phyloP scores from a whole-genome alignment of 129 eudicot genomes.

The Solidago caesia region DNA sequence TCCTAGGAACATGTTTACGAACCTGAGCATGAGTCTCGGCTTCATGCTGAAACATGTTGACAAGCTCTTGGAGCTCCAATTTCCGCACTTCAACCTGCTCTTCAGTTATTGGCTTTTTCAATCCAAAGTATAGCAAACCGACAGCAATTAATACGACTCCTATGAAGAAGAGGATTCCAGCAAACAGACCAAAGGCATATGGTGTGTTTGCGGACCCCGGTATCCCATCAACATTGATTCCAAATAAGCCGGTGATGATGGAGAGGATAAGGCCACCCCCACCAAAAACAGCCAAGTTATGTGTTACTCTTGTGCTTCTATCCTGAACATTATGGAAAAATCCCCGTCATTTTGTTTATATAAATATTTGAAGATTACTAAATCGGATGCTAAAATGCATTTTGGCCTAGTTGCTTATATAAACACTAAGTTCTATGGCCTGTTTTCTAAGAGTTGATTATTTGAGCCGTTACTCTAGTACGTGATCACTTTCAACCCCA shows the following conservation, averaged over 20 bases:
- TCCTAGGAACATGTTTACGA: conserved; percentile 59
- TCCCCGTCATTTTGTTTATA: conserved; percentile 1
- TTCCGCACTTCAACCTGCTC: conserved; percentile 80
- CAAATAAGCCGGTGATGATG: conserved; percentile 85
- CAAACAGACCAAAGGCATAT: conserved; percentile 77
- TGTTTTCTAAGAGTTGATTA: not conserved
- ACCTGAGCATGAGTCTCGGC: conserved; percentile 98
- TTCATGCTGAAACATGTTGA: conserved; percentile 87
- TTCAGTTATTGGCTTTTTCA: conserved; percentile 70
- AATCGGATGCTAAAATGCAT: not conserved
- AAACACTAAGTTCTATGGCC: not conserved
- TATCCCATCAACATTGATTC: conserved; percentile 89
- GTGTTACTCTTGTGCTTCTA: conserved; percentile 82
- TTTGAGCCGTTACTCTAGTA: not conserved
- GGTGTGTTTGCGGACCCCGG: conserved; percentile 74
- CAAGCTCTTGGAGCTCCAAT: conserved; percentile 80
- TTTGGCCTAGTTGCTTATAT: not conserved
- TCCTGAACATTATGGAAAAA: conserved; percentile 48
- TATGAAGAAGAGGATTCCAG: conserved; percentile 59
- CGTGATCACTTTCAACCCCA: not conserved
- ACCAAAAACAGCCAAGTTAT: conserved; percentile 85
- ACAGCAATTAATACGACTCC: conserved; percentile 58
- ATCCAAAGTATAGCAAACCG: conserved; percentile 78
- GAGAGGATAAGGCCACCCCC: conserved; percentile 90
- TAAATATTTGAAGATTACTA: conserved; percentile 6